A percentile compares a stretch with the other conserved stretches of the same genome.
Conservation (phyloP, 2,329 filamentous ascomycete species). For the Cercospora sp. region DNA sequence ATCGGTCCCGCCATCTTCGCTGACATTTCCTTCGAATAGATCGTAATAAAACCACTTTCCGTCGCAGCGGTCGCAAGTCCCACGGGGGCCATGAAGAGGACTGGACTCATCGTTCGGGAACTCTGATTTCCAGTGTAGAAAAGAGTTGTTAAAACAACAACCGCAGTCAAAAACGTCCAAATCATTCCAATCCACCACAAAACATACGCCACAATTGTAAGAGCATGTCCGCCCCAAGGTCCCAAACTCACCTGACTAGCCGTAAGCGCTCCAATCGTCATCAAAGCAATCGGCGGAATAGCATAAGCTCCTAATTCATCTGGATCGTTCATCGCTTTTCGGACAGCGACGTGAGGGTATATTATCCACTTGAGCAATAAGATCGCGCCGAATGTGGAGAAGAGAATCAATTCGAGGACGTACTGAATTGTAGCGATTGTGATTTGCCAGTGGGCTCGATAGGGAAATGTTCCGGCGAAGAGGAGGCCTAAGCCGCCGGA, state of each 20-base stretch:
- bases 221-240: conserved; percentile 22
- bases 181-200: conserved; percentile 22
- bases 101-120: conserved; percentile 7
- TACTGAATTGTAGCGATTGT: conserved; percentile 13
- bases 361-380: conserved; percentile 8
- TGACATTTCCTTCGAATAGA: conserved; percentile 9
- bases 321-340: conserved; percentile 9
- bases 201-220: conserved; percentile 22
- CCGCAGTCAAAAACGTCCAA: conserved; percentile 14
- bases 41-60: conserved; percentile 15
- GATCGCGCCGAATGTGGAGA: conserved; percentile 14
- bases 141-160: conserved; percentile 16
- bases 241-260: conserved; percentile 16
- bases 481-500: conserved; percentile 14
- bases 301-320: conserved; percentile 17
- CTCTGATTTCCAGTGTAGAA: conserved; percentile 16
- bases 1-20: conserved; percentile 16
- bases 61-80: conserved; percentile 18
- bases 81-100: conserved; percentile 20
- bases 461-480: conserved; percentile 18
- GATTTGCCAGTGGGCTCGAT: conserved; percentile 12
- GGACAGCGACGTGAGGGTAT: conserved; percentile 15
- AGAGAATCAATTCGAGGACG: conserved; percentile 14
- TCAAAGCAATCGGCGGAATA: conserved; percentile 18
- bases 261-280: conserved; percentile 18